Percentiles rank a stretch among this genome's conserved stretches.
Evolutionary conservation across 1,139 yeast genomes (phyloP).

Genomic region (Pichia sp.): DNA sequence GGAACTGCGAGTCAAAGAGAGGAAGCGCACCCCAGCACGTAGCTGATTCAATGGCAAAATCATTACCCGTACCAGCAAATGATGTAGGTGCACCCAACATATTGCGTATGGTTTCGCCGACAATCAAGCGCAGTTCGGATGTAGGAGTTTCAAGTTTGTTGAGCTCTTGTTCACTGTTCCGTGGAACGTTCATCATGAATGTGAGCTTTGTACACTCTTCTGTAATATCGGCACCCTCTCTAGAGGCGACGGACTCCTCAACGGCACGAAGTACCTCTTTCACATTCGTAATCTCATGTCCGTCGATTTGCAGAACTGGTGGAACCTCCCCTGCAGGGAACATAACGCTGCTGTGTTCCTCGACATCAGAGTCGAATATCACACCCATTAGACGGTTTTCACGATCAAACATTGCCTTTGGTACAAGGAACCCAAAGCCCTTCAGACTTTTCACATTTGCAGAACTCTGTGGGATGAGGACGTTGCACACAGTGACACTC

Average conservation of each 20-base stretch:
- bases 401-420: constrained; percentile 41
- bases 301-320: not conserved
- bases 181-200: not conserved
- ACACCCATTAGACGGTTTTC: constrained; percentile 70
- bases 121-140: no score
- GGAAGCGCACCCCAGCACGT: constrained; percentile 44
- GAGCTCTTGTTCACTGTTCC: no score
- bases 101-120: no score
- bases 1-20: constrained; percentile 47
- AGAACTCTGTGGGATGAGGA: constrained; percentile 43
- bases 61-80: no score
- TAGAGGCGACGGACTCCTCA: not conserved
- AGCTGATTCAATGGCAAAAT: constrained; percentile 25
- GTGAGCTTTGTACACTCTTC: constrained; percentile 2
- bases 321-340: constrained; percentile 4
- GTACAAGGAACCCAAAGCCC: constrained; percentile 90
- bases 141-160: no score
- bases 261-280: not conserved
- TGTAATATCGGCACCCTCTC: not conserved
- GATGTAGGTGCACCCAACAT: no score
- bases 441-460: constrained; percentile 23
- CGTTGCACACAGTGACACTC: constrained; percentile 54
- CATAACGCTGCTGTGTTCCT: constrained; percentile 21
- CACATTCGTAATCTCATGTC: not conserved
- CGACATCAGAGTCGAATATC: constrained; percentile 83